Evolutionary conservation across 192 early-diverging fungal genomes (phyloP).

Genomic region (Umbelopsis sp.): DNA sequence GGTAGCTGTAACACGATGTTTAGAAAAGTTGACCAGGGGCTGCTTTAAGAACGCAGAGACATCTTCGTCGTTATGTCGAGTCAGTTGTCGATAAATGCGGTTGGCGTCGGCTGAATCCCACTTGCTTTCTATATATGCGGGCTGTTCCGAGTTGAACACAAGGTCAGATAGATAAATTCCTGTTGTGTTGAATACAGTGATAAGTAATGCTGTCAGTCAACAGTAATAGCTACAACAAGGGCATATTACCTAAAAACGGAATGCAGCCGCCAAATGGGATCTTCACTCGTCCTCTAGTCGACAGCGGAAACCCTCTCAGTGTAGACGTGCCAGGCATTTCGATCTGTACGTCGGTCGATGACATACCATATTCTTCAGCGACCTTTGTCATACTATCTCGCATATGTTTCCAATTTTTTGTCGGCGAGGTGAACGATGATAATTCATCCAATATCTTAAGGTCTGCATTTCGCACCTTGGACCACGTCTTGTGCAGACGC

Average conservation of each 20-base stretch:
- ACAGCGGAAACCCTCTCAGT: slow-evolving; percentile 5
- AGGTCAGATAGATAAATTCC: slow-evolving; percentile 61
- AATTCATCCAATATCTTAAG: slow-evolving; percentile 51
- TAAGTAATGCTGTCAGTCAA: background rate
- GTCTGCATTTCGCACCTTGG: slow-evolving; percentile 44
- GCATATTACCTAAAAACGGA: slow-evolving; percentile 54
- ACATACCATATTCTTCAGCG: slow-evolving; percentile 55
- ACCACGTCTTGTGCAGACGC: slow-evolving; percentile 59
- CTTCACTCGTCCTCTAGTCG: slow-evolving; percentile 27
- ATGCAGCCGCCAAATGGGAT: slow-evolving; percentile 58
- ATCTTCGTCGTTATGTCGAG: background rate
- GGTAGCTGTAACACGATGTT: slow-evolving; percentile 57
- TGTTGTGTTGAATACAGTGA: background rate
- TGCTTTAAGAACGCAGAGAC: slow-evolving; percentile 32
- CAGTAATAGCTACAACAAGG: too few species aligned
- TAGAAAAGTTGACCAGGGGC: slow-evolving; percentile 57
- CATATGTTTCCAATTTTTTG: slow-evolving; percentile 59
- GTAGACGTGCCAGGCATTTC: slow-evolving; percentile 28
- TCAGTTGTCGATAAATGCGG: slow-evolving; percentile 17
- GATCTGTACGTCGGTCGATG: slow-evolving; percentile 39
- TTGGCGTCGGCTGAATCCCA: background rate
- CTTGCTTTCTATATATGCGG: slow-evolving; percentile 47
- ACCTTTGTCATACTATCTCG: slow-evolving; percentile 57
- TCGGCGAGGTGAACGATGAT: slow-evolving; percentile 53
- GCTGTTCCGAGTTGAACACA: slow-evolving; percentile 57